Evolutionary conservation across 106 monocot genomes (phyloP).

Genomic region (Dendrobium catenatum): DNA sequence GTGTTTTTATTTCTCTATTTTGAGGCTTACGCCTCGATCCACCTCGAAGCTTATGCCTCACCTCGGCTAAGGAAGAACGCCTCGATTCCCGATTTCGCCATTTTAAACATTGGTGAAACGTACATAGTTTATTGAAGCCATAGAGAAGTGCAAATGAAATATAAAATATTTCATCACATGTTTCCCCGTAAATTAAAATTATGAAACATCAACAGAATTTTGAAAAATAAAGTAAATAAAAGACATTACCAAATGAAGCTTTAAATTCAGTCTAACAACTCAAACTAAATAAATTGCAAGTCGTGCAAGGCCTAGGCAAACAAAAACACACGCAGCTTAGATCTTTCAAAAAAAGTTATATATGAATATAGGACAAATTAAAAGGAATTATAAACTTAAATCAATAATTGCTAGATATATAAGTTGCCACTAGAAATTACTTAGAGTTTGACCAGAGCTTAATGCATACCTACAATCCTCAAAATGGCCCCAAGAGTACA

Average conservation of each 20-base stretch:
- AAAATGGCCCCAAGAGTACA: constrained; percentile 92
- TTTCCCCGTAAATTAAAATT: not conserved
- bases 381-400: not conserved
- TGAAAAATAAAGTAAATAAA: not conserved
- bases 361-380: not conserved
- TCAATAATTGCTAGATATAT: not conserved
- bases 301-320: not conserved
- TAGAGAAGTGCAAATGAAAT: not conserved
- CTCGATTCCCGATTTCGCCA: too few species aligned
- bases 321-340: not conserved
- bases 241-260: not conserved
- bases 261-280: not conserved
- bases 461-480: constrained; percentile 80
- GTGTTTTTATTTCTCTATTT: too few species aligned
- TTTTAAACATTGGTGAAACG: too few species aligned
- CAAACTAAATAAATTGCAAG: not conserved
- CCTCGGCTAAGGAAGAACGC: too few species aligned
- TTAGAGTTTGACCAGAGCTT: not conserved
- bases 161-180: not conserved
- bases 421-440: not conserved
- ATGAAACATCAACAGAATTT: not conserved
- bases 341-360: not conserved
- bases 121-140: not conserved
- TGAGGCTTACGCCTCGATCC: too few species aligned
- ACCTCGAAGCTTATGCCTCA: too few species aligned